Percentiles rank a stretch among this genome's conserved stretches.
Conservation (phyloP, 2,329 filamentous ascomycete genomes). For the Cladosporium sp. region DNA sequence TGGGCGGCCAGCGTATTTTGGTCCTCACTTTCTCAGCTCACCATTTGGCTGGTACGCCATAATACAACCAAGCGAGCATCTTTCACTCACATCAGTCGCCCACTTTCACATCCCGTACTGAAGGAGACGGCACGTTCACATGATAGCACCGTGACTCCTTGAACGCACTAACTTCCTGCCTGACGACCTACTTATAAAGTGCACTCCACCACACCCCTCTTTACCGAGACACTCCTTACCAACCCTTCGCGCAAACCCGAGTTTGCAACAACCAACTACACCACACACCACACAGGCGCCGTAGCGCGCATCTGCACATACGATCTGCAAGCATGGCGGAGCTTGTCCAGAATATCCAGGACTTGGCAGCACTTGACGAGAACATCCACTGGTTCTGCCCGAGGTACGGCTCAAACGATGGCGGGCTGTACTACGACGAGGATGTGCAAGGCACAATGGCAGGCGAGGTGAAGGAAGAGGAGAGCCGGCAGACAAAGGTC, state of each 20-base stretch:
- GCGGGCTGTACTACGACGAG: slow-evolving; percentile 47
- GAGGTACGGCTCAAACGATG: slow-evolving; percentile 40
- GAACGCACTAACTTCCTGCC: background rate
- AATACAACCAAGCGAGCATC: background rate
- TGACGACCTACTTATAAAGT: background rate
- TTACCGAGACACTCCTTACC: background rate
- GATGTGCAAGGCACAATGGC: slow-evolving; percentile 39
- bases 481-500: slow-evolving; percentile 36
- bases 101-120: background rate
- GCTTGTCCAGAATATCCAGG: slow-evolving; percentile 27
- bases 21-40: background rate
- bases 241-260: background rate
- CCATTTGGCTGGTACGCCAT: background rate
- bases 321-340: slow-evolving; percentile 18
- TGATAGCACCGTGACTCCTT: background rate
- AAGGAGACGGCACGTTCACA: slow-evolving; percentile 2
- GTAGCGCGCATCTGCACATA: background rate
- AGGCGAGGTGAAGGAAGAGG: slow-evolving; percentile 32
- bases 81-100: background rate
- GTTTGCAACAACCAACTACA: background rate
- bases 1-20: background rate
- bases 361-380: slow-evolving; percentile 35
- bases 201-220: background rate
- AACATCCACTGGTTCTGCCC: slow-evolving; percentile 54
- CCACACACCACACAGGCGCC: background rate